A percentile compares a stretch with the other conserved stretches of the same genome.
phyloP scores from a whole-genome alignment of 345 rosid species.

The Brassica nigra region DNA sequence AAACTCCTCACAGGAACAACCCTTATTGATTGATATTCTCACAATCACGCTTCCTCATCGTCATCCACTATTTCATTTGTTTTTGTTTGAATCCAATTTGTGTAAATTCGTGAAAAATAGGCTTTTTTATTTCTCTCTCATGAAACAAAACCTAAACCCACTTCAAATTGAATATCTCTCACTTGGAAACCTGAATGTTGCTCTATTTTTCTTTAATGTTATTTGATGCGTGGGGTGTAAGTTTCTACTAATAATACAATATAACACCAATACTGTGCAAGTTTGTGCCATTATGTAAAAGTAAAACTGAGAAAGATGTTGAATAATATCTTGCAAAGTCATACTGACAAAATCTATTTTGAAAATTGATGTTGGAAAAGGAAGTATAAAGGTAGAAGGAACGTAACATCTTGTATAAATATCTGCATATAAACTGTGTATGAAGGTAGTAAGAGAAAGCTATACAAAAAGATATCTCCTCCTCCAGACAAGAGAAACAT shows the following conservation, averaged over 20 bases:
- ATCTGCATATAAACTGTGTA: background rate
- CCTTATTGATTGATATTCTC: constrained; percentile 24
- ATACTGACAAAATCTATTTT: background rate
- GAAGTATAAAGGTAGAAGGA: background rate
- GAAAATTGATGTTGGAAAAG: background rate
- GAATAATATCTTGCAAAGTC: background rate
- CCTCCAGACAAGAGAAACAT: constrained; percentile 19
- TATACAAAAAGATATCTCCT: constrained; percentile 25
- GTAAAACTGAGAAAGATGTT: background rate
- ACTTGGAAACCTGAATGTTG: constrained; percentile 22
- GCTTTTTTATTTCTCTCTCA: constrained; percentile 16
- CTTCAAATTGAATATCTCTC: constrained; percentile 8
- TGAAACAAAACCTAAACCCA: background rate
- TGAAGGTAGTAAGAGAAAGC: constrained; percentile 12
- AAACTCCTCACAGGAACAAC: constrained; percentile 38
- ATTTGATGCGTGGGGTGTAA: constrained; percentile 18
- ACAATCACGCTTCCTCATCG: constrained; percentile 8
- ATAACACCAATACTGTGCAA: background rate
- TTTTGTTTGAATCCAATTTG: constrained; percentile 36
- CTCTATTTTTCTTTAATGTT: background rate
- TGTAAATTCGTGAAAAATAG: constrained; percentile 38
- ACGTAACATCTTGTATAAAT: background rate
- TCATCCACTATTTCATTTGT: constrained; percentile 39
- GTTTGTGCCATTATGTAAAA: background rate
- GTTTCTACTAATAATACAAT: constrained; percentile 14